Percentiles rank a stretch among this genome's conserved stretches.
phyloP scores from a whole-genome alignment of 371 early-diverging fungal genomes.

The Actinomortierella ambigua region DNA sequence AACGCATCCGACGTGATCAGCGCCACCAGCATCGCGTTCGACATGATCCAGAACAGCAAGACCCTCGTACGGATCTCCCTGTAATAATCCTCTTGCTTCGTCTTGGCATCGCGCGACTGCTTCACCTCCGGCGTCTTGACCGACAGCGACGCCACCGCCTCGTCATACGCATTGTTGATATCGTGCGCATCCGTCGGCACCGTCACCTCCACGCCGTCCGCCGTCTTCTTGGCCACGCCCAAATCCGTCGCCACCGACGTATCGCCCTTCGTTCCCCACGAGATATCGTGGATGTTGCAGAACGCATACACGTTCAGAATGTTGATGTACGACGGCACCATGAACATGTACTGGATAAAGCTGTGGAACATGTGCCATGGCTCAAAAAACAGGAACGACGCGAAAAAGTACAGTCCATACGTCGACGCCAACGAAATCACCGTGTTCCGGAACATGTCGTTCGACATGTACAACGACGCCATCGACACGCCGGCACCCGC shows the following conservation, averaged over 20 bases:
- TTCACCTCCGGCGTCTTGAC: constrained; percentile 56
- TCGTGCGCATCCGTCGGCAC: constrained; percentile 80
- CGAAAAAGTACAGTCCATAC: constrained; percentile 67
- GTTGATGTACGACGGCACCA: constrained; percentile 67
- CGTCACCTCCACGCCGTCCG: constrained; percentile 53
- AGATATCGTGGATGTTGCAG: constrained; percentile 73
- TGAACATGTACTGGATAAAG: constrained; percentile 64
- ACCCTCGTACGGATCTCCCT: constrained; percentile 87
- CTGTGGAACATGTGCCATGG: constrained; percentile 74
- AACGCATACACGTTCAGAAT: constrained; percentile 72
- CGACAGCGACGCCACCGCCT: constrained; percentile 60
- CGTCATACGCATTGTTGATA: constrained; percentile 79
- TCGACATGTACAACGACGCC: constrained; percentile 37
- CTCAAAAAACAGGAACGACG: constrained; percentile 64
- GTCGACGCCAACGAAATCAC: constrained; percentile 63
- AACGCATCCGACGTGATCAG: constrained; percentile 47
- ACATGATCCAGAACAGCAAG: constrained; percentile 83
- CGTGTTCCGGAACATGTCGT: constrained; percentile 58
- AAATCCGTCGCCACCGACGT: constrained; percentile 61
- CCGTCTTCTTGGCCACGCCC: constrained; percentile 64
- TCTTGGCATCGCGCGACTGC: constrained; percentile 72
- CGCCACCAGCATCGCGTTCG: constrained; percentile 77
- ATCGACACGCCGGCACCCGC: constrained; percentile 8
- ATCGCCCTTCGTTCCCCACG: constrained; percentile 96
- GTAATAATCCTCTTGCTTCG: constrained; percentile 91